Evolutionary conservation across 495 filamentous ascomycete genomes (phyloP), one percentile per base, ranked within the genome.

Genomic region (Talaromyces proteolyticus): DNA sequence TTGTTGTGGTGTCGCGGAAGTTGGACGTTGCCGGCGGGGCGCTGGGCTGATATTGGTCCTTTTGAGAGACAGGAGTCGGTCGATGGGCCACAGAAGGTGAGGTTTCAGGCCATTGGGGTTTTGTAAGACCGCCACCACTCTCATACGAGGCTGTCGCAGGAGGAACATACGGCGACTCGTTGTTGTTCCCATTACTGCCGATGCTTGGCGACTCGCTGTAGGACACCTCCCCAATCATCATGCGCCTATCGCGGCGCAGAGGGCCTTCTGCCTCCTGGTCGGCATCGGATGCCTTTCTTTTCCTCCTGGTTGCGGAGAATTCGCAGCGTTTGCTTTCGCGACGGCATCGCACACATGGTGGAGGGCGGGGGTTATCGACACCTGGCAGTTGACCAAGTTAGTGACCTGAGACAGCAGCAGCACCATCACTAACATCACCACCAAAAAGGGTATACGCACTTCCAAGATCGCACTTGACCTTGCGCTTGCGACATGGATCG

Each of bases 261-360:
- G 76, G 46, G 57, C 67, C 50, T 6, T 81, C 74, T 24, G 60
- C 65, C n/a, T 76, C 70, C 29, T 81, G 76, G 2, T 85, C 81
- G 24, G 62, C 82, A 50, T 90, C 86, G 44, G 70, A 74, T 44
- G 76, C 73, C 72, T 94, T 94, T 58, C 89, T 78, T 81, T 96
- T 97, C 56, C 93, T 80, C 41, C 92, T 77, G 36, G 91, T 97
- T n/a, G 89, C 88, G 53, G 91, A 95, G 74, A 98, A 97, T 75
- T 84, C 92, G 74, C 93, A 98, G 56, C 95, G 85, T 68, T 95
- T 95, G 70, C 83, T 77, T 70, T 98, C 93, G 51, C 93, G 83
- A 20, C 89, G 84, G 66, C 93, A 98, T 62, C 93, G 82, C 51
- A 92, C 88, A 60, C 93, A 98, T 1, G 94, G 94, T 38, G 93